Percentiles rank a stretch among this genome's conserved stretches.
phyloP scores from a whole-genome alignment of 208 protist genomes.

The Phytomonas serpens region DNA sequence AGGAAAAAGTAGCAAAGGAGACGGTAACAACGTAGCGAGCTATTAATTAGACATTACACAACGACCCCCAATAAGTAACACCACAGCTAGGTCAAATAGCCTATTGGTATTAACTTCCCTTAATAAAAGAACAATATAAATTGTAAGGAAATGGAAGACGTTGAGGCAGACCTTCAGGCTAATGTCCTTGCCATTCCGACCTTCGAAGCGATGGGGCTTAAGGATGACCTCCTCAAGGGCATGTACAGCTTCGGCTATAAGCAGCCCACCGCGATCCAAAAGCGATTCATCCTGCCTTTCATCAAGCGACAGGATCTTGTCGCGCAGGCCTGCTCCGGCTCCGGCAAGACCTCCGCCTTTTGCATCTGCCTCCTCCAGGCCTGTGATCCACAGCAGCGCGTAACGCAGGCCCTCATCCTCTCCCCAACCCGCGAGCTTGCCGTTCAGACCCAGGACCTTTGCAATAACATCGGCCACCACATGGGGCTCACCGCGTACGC shows the following conservation, averaged over 20 bases:
- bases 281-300: slow-evolving; percentile 93
- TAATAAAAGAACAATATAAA: not conserved
- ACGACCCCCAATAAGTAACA: not conserved
- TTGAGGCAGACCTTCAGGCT: slow-evolving; percentile 70
- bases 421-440: slow-evolving; percentile 98
- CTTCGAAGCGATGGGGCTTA: slow-evolving; percentile 87
- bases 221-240: slow-evolving; percentile 82
- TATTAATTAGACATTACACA: not conserved
- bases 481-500: slow-evolving; percentile 87
- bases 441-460: slow-evolving; percentile 94
- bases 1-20: not conserved
- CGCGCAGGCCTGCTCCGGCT: slow-evolving; percentile 98
- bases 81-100: too few species aligned
- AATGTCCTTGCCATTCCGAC: slow-evolving; percentile 78
- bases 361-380: slow-evolving; percentile 88
- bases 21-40: not conserved
- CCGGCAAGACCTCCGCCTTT: slow-evolving; percentile 98
- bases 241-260: slow-evolving; percentile 99
- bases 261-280: slow-evolving; percentile 98
- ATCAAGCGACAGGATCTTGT: slow-evolving; percentile 92
- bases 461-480: slow-evolving; percentile 91
- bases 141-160: slow-evolving; percentile 10
- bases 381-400: slow-evolving; percentile 67
- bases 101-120: too few species aligned
- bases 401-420: slow-evolving; percentile 95